Evolutionary conservation across 148 eudicot species (phyloP).

Genomic region (Salicornia ramosissima): DNA sequence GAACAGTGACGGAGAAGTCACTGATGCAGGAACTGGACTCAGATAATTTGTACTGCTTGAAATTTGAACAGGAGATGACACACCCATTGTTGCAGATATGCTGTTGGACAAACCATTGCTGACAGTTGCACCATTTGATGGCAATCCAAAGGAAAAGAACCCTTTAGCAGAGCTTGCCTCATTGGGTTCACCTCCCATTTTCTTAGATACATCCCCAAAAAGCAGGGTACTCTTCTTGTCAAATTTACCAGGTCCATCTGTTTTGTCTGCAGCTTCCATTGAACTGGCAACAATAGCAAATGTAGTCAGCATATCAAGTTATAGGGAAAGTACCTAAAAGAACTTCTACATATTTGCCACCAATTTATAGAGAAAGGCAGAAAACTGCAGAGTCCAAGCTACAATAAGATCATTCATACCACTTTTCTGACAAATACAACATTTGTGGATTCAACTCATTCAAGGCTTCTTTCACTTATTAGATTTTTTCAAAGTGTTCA

Average conservation of each 20-base stretch:
- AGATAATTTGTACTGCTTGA: conserved; percentile 22
- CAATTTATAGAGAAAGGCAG: too few species aligned
- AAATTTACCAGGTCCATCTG: conserved; percentile 24
- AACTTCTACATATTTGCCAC: too few species aligned
- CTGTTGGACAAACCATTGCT: conserved; percentile 35
- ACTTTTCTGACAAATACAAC: neutral
- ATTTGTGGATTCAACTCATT: neutral
- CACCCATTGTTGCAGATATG: conserved; percentile 25
- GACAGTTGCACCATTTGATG: conserved; percentile 19
- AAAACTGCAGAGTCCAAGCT: too few species aligned
- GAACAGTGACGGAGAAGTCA: conserved; percentile 12
- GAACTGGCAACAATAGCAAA: conserved; percentile 25
- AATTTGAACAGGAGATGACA: conserved; percentile 26
- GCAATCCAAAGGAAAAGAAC: conserved; percentile 24
- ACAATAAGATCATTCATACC: too few species aligned
- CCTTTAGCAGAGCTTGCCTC: conserved; percentile 24
- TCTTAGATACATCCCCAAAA: conserved; percentile 20
- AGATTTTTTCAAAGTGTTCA: neutral
- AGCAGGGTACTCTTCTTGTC: conserved; percentile 24
- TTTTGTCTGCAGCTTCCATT: conserved; percentile 20
- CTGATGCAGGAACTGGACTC: conserved; percentile 16
- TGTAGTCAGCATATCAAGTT: neutral
- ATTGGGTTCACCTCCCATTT: conserved; percentile 27
- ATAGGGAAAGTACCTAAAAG: too few species aligned
- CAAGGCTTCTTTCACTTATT: neutral